Base-by-base conservation (phyloP, 352 stramenopile genomes). In the Globisporangium yorkense region DNA sequence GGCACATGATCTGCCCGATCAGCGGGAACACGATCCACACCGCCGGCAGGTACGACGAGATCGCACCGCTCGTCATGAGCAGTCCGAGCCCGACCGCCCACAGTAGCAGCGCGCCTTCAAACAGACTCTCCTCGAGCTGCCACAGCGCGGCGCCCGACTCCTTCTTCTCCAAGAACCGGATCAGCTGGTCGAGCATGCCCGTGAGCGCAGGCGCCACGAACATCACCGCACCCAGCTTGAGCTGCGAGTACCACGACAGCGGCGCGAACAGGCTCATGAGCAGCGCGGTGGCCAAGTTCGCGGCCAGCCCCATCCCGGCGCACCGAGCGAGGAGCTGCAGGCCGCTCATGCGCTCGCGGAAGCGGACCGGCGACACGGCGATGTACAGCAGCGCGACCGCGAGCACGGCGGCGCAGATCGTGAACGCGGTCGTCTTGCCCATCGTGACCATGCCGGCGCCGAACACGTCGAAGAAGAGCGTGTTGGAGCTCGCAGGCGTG, bases 401-500 rank as follows among this genome's bases (percentile, higher is more conserved):
- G n/a, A 86, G 40, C 16, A 89, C 70, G 3, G 50, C 60, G 4
- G 57, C 52, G 44, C 77, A 87, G 3, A 88, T 40, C 43, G 54
- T 48, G 24, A 80, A 75, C 2, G 72, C 70, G 31, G 50, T 66
- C 2, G 64, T 37, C 47, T 84, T 84, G 56, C 74, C 74, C 56
- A 75, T 74, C 46, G 79, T 86, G 45, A 92, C 62, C 74, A 88
- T 92, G 3, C 68, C 68, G 31, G 78, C 33, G 18, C 82, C 82
- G 43, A 72, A 75, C 7, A 92, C 61, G 64, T 92, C 82, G 50
- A 86, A 87, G 57, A 92, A 92, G 31, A 92, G 71, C 18, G 80
- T 87, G 59, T 81, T 77, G 29, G 74, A 85, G 53, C 63, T 83
- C 49, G 87, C 67, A 5, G 73, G 71, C 13, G 74, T 86, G n/a